Percentiles rank a stretch among this genome's conserved stretches.
These are phyloP conservation scores for Draba incana DNA, from an alignment of 345 rosid species.

Conservation along the genomic window DNA sequence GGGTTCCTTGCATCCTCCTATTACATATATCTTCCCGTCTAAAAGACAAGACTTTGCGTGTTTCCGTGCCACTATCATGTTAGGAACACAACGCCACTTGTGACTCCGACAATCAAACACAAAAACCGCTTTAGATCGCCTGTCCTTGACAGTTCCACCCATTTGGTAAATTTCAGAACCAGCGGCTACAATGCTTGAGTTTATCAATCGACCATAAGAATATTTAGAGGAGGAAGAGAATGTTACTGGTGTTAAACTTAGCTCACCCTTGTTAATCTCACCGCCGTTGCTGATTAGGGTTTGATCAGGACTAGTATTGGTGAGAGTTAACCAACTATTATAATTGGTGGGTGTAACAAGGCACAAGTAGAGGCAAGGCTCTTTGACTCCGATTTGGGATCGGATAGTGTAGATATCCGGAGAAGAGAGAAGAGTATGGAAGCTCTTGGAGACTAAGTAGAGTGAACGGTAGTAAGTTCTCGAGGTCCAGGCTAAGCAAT, in stretches of 20 bases:
- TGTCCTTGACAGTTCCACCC: slow-evolving; percentile 47
- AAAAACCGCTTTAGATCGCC: slow-evolving; percentile 42
- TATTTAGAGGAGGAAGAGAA: not conserved
- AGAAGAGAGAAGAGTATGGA: slow-evolving; percentile 56
- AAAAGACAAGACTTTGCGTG: slow-evolving; percentile 52
- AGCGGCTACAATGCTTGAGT: slow-evolving; percentile 38
- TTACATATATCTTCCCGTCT: slow-evolving; percentile 57
- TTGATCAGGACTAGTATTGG: too few relatives aligned
- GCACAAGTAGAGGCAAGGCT: slow-evolving; percentile 57
- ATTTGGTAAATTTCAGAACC: slow-evolving; percentile 54
- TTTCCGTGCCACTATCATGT: slow-evolving; percentile 58
- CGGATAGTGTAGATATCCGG: slow-evolving; percentile 57
- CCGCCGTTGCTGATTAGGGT: too few relatives aligned
- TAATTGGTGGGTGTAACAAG: too few relatives aligned
- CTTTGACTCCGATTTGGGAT: slow-evolving; percentile 42
- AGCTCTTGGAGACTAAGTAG: slow-evolving; percentile 55
- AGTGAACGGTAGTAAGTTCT: slow-evolving; percentile 54
- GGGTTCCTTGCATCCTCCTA: not conserved
- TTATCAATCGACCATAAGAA: too few relatives aligned
- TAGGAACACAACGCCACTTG: slow-evolving; percentile 55
- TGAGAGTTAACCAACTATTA: slow-evolving; percentile 12
- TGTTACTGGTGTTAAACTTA: slow-evolving; percentile 4
- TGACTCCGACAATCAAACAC: slow-evolving; percentile 62
- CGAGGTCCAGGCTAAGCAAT: slow-evolving; percentile 61
- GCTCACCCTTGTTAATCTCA: not conserved